Base-by-base conservation (phyloP, 2,329 filamentous ascomycete genomes). In the Diaporthe ampelina region DNA sequence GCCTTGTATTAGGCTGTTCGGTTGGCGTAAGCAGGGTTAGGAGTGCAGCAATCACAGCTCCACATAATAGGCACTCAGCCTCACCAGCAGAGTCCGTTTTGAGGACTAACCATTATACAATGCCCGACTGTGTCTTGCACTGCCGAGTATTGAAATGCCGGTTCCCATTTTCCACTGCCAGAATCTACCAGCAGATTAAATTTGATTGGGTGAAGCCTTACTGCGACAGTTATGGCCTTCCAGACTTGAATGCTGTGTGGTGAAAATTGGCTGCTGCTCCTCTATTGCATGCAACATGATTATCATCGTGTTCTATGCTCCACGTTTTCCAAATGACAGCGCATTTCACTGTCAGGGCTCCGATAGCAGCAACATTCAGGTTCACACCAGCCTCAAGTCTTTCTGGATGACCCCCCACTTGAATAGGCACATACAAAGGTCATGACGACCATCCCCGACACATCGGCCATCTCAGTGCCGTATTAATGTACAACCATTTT, bases 201-300 rank as follows among this genome's bases (percentile, higher is more conserved):
- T 6, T 26, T 13, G 10, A n/a, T 19, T 40, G 15, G 48, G 32
- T 9, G 1, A 26, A 32, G 21, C 9, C 13, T 40, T 11, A 5
- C 19, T 26, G 24, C 26, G 8, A 24, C 5, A 48, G n/a, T 21
- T 24, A n/a, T 5, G 54, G 63, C 32, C 43, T 24, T 63, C 8
- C 57, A 43, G 54, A 29, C 54, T 21, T 29, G 6, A 11, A 63
- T 17, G 24, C 57, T 71, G 69, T 21, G 11, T 57, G 1, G 26
- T 4, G 13, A 54, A 24, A 63, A 54, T n/a, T n/a, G 9, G 40
- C 4, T 63, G 57, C 57, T 72, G 57, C 26, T 72, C 32, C 26
- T 70, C 54, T 63, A 32, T 48, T 43, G 48, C 56, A 54, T 35
- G 57, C 52, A 57, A 56, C 48, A 52, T 52, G 8, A 52, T 50